Base-by-base conservation (phyloP, 441 rosid genomes). In the Manihot esculenta region DNA sequence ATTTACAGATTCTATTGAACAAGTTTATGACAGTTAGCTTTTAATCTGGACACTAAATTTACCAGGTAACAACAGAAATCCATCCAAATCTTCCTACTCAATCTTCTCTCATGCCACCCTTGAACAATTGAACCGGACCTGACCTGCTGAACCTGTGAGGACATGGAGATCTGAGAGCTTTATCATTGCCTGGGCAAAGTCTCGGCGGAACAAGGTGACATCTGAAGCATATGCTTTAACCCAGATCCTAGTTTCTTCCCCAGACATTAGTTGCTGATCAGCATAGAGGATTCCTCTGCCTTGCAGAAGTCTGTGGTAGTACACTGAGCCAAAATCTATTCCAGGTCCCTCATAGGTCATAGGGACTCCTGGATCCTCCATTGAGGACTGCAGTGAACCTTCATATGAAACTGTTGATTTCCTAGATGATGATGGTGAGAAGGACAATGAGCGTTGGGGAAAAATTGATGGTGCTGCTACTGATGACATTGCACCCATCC, bases 161-260 rank as follows among this genome's bases (percentile, higher is more conserved):
- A 84, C 83, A 61, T 74, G 72, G 45, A 80, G 85, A 69, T 77
- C 83, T 3, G 96, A 88, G 66, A 88, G 86, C 83, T 85, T 90
- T 89, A 87, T 83, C 93, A 89, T 90, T 23, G 89, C 77, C 72
- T 66, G 55, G 13, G 91, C 85, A 72, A 88, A 90, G 72, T 88
- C 89, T 24, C 78, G 65, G 13, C 72, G 79, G 74, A 89, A 86
- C 80, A 87, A 65, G 56, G 69, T 65, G 10, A 79, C 45, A 78
- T 86, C 89, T 12, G 88, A 86, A 72, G 97, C 90, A 64, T 84
- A 88, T 30, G 88, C 92, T 76, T 80, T 83, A 62, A 90, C 89
- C 91, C 95, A 93, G 55, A 68, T 68, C 69, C 81, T 73, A 0
- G 90, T 87, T 70, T 84, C 92, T 75, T 83, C 92, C 3, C 77